These are phyloP conservation scores for Fraxinus baroniana DNA, from an alignment of 305 asterid species.

Conservation along the genomic window DNA sequence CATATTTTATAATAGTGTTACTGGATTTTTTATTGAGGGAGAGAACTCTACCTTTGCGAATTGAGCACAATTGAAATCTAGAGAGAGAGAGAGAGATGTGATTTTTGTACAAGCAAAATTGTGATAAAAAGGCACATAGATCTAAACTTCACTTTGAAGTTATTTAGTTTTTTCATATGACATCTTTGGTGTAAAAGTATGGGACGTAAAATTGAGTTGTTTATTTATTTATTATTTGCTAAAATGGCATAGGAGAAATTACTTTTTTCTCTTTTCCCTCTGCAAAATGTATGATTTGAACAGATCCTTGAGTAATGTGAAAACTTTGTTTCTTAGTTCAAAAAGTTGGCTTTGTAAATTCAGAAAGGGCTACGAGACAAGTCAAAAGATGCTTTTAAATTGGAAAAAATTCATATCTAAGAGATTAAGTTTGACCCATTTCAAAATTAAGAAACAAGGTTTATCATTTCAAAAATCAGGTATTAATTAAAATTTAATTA, in stretches of 20 bases:
- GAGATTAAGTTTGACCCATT: no score
- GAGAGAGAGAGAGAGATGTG: no score
- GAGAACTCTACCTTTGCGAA: not conserved
- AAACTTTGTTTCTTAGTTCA: not conserved
- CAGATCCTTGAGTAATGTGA: not conserved
- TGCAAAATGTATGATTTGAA: not conserved
- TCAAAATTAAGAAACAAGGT: no score
- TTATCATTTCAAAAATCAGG: no score
- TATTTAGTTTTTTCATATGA: not conserved
- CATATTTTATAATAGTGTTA: not conserved
- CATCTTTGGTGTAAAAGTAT: not conserved
- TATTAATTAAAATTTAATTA: no score
- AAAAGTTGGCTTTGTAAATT: not conserved
- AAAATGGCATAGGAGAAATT: no score
- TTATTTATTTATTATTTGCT: not conserved
- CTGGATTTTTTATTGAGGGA: not conserved
- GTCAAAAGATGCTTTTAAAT: not conserved
- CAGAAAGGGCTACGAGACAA: not conserved
- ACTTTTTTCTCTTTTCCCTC: not conserved
- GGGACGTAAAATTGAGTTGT: not conserved
- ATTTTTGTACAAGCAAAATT: not conserved
- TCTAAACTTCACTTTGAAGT: not conserved
- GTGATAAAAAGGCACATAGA: not conserved
- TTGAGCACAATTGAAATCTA: not conserved
- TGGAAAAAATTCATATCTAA: no score